These are phyloP conservation scores for Hypoxylon sp. DNA, from an alignment of 2,329 filamentous ascomycete species.

Conservation along the genomic window DNA sequence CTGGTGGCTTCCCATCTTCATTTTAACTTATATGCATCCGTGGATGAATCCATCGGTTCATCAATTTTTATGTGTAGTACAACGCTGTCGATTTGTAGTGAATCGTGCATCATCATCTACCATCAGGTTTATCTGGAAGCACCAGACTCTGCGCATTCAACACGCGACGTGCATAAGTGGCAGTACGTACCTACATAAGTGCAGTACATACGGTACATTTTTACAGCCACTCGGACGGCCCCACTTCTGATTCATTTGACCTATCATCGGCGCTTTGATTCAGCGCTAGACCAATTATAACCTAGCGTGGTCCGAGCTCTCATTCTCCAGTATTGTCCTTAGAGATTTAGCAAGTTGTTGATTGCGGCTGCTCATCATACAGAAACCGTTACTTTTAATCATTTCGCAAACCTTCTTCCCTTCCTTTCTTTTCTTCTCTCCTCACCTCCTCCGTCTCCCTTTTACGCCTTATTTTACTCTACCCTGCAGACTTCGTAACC, in stretches of 20 bases:
- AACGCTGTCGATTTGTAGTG: background rate
- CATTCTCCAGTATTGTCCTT: conserved; percentile 35
- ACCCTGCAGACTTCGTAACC: conserved; percentile 28
- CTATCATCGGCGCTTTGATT: background rate
- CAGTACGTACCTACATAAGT: no score
- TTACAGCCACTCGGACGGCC: background rate
- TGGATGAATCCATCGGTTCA: background rate
- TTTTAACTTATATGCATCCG: background rate
- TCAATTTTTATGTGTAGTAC: background rate
- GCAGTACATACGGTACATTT: no score
- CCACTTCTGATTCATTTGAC: background rate
- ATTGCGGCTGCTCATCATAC: conserved; percentile 36
- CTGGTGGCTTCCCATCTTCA: background rate
- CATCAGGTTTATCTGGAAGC: no score
- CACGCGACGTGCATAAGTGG: no score
- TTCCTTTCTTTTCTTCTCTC: conserved; percentile 4
- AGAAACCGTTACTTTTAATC: conserved; percentile 35
- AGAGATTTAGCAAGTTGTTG: conserved; percentile 41
- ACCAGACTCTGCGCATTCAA: no score
- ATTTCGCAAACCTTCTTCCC: conserved; percentile 17
- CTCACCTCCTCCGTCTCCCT: conserved; percentile 7
- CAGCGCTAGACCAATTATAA: background rate
- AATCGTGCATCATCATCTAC: background rate
- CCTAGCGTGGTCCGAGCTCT: conserved; percentile 27
- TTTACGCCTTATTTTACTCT: conserved; percentile 1